A percentile compares a stretch with the other conserved stretches of the same genome.
phyloP scores from a whole-genome alignment of 2,329 filamentous ascomycete genomes.

The Diaporthe capsici region DNA sequence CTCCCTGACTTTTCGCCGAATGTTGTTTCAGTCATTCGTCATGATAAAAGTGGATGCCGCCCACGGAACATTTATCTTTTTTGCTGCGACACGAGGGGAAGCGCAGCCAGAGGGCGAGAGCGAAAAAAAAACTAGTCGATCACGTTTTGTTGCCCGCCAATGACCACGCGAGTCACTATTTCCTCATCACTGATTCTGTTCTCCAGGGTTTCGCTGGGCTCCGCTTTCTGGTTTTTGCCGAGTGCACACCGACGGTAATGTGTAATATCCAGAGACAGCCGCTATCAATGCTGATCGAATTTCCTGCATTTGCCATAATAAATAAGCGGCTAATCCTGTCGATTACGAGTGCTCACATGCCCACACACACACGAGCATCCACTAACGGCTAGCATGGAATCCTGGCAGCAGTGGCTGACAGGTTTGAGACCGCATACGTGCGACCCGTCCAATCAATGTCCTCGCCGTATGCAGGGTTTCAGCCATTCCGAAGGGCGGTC shows the following conservation, averaged over 20 bases:
- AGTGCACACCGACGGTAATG: constrained; percentile 15
- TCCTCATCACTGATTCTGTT: neutral
- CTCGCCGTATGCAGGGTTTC: constrained; percentile 34
- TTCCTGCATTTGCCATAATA: constrained; percentile 18
- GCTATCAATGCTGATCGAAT: constrained; percentile 31
- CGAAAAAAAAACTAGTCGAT: constrained; percentile 11
- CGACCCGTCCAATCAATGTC: constrained; percentile 23
- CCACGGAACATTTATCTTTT: constrained; percentile 2
- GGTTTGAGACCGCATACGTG: constrained; percentile 29
- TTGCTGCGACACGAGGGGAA: constrained; percentile 1
- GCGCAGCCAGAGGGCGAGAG: neutral
- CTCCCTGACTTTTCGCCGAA: constrained; percentile 24
- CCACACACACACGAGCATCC: constrained; percentile 17
- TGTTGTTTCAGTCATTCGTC: constrained; percentile 23
- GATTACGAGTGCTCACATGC: constrained; percentile 32
- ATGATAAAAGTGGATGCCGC: constrained; percentile 13
- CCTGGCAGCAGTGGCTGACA: constrained; percentile 28
- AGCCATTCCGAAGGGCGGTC: constrained; percentile 34
- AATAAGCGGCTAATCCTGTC: constrained; percentile 34
- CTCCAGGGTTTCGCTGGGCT: neutral
- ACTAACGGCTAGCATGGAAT: constrained; percentile 28
- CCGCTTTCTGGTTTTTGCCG: constrained; percentile 15
- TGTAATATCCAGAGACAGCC: constrained; percentile 13
- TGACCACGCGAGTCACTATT: constrained; percentile 27
- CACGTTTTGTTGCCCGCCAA: constrained; percentile 24